Evolutionary conservation across 2,329 filamentous ascomycete species (phyloP).

Genomic region (Cytospora schulzeri): DNA sequence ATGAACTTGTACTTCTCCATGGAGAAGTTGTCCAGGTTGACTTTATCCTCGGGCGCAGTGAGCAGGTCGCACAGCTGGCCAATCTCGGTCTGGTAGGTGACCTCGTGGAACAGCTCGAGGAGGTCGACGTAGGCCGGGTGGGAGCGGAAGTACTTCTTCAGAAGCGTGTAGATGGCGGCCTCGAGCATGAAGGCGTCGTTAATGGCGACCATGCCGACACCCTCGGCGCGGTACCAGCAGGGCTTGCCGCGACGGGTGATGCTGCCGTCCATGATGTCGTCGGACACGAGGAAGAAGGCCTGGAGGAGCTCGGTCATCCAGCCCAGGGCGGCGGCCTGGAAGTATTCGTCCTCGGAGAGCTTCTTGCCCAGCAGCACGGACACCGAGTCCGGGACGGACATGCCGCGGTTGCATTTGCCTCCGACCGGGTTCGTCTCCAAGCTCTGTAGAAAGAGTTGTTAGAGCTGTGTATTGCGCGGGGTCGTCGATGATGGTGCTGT

Average conservation of each 20-base stretch:
- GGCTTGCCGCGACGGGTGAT: conserved; percentile 93
- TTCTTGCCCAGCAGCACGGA: conserved; percentile 73
- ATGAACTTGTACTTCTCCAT: conserved; percentile 97
- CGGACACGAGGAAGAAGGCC: conserved; percentile 97
- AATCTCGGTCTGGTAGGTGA: conserved; percentile 90
- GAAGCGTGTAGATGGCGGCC: conserved; percentile 81
- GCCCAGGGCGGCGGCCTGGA: conserved; percentile 82
- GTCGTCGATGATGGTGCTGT: not conserved
- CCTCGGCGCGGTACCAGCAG: conserved; percentile 92
- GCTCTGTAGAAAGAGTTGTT: conserved; percentile 53
- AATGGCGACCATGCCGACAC: conserved; percentile 94
- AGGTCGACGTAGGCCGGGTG: conserved; percentile 90
- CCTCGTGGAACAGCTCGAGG: conserved; percentile 94
- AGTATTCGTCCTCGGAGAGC: conserved; percentile 81
- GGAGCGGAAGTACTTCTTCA: conserved; percentile 90
- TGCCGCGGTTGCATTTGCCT: conserved; percentile 98
- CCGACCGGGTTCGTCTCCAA: conserved; percentile 86
- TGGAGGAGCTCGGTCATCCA: conserved; percentile 99
- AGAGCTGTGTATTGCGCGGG: not conserved
- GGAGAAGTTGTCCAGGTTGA: conserved; percentile 94
- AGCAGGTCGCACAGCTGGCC: conserved; percentile 93
- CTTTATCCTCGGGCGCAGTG: conserved; percentile 90
- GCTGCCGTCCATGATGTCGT: conserved; percentile 97
- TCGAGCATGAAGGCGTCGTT: conserved; percentile 99
- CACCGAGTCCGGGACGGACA: conserved; percentile 92